These are phyloP conservation scores for Silene noctiflora DNA, from an alignment of 179 eudicot species.

Conservation along the genomic window DNA sequence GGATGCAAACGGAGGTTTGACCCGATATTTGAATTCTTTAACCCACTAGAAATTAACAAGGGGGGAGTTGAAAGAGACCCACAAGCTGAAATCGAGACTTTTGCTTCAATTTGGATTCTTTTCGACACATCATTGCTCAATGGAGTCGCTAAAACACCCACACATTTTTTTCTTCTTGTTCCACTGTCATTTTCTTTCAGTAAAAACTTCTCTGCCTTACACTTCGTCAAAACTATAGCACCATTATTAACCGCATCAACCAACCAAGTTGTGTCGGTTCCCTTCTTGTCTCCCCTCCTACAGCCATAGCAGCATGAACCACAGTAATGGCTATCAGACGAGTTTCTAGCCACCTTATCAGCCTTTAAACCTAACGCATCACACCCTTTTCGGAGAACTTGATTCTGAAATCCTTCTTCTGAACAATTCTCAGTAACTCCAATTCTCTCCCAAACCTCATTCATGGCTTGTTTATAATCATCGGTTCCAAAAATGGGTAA, in stretches of 20 bases:
- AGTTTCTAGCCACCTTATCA: conserved; percentile 48
- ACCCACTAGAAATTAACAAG: conserved; percentile 48
- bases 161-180: conserved; percentile 36
- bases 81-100: conserved; percentile 64
- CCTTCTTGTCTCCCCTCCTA: conserved; percentile 51
- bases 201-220: conserved; percentile 45
- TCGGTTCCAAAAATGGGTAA: conserved; percentile 43
- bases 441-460: conserved; percentile 45
- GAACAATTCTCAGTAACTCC: conserved; percentile 45
- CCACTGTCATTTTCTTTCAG: conserved; percentile 12
- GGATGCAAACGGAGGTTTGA: conserved; percentile 44
- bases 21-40: conserved; percentile 38
- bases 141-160: conserved; percentile 47
- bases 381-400: conserved; percentile 61
- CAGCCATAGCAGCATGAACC: conserved; percentile 74
- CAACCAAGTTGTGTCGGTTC: conserved; percentile 72
- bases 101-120: conserved; percentile 52
- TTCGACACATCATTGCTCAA: conserved; percentile 28
- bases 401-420: conserved; percentile 62
- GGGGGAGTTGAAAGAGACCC: conserved; percentile 69
- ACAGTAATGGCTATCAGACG: conserved; percentile 55
- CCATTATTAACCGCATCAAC: conserved; percentile 59
- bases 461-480: conserved; percentile 48
- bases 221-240: conserved; percentile 55
- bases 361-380: conserved; percentile 51